Conservation (phyloP, 2,329 filamentous ascomycete genomes). For the Penicillium sp. region DNA sequence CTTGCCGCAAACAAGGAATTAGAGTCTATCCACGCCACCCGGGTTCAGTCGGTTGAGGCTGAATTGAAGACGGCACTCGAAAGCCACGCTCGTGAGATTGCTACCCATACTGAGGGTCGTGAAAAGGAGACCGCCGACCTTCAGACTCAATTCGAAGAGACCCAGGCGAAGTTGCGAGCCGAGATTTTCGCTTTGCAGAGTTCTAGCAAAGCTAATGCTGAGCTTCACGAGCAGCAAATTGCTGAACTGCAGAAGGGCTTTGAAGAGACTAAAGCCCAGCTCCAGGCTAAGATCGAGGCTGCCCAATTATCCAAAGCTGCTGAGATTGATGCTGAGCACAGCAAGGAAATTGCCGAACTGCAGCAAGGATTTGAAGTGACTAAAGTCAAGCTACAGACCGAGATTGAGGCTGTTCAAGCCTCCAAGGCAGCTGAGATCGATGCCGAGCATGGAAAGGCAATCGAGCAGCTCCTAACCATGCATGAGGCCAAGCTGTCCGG, state of each 20-base stretch:
- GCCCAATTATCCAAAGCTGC: conserved; percentile 7
- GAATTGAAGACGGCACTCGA: conserved; percentile 27
- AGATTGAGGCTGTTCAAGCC: conserved; percentile 37
- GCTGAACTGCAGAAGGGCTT: conserved; percentile 38
- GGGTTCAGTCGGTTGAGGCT: conserved; percentile 29
- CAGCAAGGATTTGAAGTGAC: conserved; percentile 37
- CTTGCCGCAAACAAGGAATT: conserved; percentile 28
- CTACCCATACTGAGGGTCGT: conserved; percentile 28
- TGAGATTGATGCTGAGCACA: conserved; percentile 25
- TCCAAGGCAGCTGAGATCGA: conserved; percentile 38
- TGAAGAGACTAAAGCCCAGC: conserved; percentile 26
- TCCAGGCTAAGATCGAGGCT: conserved; percentile 20
- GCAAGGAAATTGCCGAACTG: conserved; percentile 31
- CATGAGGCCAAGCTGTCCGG: conserved; percentile 41
- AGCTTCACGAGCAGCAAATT: conserved; percentile 29
- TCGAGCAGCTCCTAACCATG: conserved; percentile 41
- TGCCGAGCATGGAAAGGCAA: conserved; percentile 39
- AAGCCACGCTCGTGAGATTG: conserved; percentile 29
- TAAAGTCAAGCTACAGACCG: conserved; percentile 34
- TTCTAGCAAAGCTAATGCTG: conserved; percentile 29
- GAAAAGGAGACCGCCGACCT: conserved; percentile 32
- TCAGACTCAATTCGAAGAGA: conserved; percentile 33
- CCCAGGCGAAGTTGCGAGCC: conserved; percentile 27
- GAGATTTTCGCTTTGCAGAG: conserved; percentile 32
- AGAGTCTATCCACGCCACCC: conserved; percentile 32